Evolutionary conservation across 2,329 filamentous ascomycete species (phyloP).

Genomic region (Beauveria pseudobassiana): DNA sequence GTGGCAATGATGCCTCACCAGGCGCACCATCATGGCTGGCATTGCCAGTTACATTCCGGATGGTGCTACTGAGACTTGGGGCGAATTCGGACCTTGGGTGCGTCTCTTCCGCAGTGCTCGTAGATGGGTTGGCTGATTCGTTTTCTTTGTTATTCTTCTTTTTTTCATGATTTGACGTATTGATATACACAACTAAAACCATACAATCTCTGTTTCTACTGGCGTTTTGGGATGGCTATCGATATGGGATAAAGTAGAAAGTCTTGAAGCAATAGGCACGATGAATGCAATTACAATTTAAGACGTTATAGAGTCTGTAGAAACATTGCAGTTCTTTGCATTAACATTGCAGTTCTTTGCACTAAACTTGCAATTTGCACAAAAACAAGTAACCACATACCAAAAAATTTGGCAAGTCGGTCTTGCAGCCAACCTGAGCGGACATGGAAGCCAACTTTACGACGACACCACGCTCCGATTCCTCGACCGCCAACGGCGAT

Average conservation of each 20-base stretch:
- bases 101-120: conserved; percentile 82
- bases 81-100: conserved; percentile 77
- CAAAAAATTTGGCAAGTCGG: too few relatives aligned
- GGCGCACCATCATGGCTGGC: conserved; percentile 75
- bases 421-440: too few relatives aligned
- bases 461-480: too few relatives aligned
- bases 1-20: conserved; percentile 87
- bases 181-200: neutral
- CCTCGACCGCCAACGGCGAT: too few relatives aligned
- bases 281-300: neutral
- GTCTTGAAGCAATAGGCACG: neutral
- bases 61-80: conserved; percentile 56
- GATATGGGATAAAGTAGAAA: neutral
- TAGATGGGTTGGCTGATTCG: conserved; percentile 65
- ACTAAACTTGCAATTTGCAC: too few relatives aligned
- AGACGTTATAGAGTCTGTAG: neutral
- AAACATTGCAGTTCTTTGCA: too few relatives aligned
- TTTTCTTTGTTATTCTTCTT: neutral
- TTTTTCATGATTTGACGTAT: neutral
- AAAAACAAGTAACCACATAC: too few relatives aligned
- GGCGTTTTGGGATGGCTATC: neutral
- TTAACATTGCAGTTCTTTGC: too few relatives aligned
- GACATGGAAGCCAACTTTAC: too few relatives aligned
- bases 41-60: conserved; percentile 66
- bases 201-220: neutral